phyloP scores from a whole-genome alignment of 352 stramenopile genomes.

The Pythium folliculosum region DNA sequence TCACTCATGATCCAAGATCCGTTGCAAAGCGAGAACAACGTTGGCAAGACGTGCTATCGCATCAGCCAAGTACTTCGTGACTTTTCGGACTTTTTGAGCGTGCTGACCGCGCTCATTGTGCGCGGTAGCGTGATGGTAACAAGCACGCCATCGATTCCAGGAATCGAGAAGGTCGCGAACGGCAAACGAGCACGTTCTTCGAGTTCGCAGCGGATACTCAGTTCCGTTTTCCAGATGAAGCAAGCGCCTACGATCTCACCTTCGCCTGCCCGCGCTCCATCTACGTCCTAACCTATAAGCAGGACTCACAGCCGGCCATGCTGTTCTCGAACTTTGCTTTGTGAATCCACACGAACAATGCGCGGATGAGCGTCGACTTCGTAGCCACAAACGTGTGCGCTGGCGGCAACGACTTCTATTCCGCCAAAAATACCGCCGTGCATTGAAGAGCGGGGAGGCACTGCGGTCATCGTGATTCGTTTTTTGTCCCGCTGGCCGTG shows the following conservation, averaged over 20 bases:
- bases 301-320: neutral
- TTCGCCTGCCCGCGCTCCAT: too few species aligned
- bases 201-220: conserved; percentile 20
- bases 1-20: conserved; percentile 75
- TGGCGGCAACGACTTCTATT: too few species aligned
- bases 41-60: conserved; percentile 83
- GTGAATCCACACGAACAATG: too few species aligned
- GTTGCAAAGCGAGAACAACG: conserved; percentile 72
- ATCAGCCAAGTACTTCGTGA: conserved; percentile 83
- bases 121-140: conserved; percentile 73
- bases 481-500: too few species aligned
- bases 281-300: neutral
- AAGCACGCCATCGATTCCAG: conserved; percentile 21
- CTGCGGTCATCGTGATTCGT: too few species aligned
- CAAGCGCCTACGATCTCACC: conserved; percentile 1
- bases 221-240: conserved; percentile 32
- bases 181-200: conserved; percentile 3
- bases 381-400: too few species aligned
- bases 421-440: too few species aligned
- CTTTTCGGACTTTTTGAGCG: conserved; percentile 83
- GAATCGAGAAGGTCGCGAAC: neutral
- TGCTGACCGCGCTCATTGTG: conserved; percentile 80
- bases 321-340: too few species aligned
- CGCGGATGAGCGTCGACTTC: too few species aligned
- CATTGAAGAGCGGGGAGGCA: too few species aligned